phyloP scores from a whole-genome alignment of 805 yeast genomes.

The Limtongia smithiae region DNA sequence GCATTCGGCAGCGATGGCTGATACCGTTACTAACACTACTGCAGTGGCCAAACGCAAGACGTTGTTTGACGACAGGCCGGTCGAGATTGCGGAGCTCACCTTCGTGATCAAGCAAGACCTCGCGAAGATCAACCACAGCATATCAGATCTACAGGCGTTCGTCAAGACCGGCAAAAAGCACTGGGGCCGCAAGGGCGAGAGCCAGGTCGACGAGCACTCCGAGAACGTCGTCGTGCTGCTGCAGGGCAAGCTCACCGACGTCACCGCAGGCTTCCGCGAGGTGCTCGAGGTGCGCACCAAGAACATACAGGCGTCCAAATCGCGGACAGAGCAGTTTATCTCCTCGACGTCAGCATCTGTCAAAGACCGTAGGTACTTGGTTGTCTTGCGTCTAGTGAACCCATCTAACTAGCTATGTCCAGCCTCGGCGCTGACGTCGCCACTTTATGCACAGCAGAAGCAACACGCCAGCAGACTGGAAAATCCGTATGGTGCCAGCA shows the following conservation, averaged over 20 bases:
- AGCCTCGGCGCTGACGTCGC: conserved; percentile 33
- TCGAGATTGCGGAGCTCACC: conserved; percentile 88
- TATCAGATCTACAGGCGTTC: conserved; percentile 58
- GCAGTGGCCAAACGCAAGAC: conserved; percentile 81
- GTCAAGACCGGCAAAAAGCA: conserved; percentile 39
- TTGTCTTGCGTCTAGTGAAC: conserved; percentile 6
- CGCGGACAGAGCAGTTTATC: conserved; percentile 79
- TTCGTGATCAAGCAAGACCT: conserved; percentile 79
- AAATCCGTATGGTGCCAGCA: conserved; percentile 23
- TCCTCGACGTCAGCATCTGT: conserved; percentile 43
- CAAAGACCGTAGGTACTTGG: conserved; percentile 22
- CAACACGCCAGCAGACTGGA: conserved; percentile 15
- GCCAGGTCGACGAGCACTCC: conserved; percentile 66
- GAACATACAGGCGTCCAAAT: conserved; percentile 73
- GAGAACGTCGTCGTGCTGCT: conserved; percentile 82
- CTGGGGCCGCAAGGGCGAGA: conserved; percentile 44
- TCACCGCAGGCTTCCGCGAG: conserved; percentile 83
- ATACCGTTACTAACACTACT: conserved; percentile 19
- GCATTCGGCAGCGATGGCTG: no score
- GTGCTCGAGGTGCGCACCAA: conserved; percentile 87
- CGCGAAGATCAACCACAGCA: conserved; percentile 68
- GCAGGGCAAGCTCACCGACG: conserved; percentile 86
- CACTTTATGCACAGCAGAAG: conserved; percentile 33
- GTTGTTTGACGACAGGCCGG: conserved; percentile 87
- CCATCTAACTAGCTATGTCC: background rate